Base-by-base conservation (phyloP, 2,329 filamentous ascomycete species). In the Ceratocystis harringtonii region DNA sequence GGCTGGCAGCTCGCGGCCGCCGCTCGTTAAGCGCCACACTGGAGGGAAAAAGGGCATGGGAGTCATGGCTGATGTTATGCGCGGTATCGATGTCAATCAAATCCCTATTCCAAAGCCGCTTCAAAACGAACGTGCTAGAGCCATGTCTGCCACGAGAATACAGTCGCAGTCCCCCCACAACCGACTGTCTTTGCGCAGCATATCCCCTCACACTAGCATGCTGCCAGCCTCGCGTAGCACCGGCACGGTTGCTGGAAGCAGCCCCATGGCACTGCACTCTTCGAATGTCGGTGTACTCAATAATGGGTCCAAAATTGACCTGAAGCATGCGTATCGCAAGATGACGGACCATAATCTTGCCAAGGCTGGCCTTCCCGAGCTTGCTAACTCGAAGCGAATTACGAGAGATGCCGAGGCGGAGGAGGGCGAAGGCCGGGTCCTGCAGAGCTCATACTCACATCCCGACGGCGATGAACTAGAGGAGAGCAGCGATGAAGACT, bases 401-500 rank as follows among this genome's bases (percentile, higher is more conserved):
- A 48, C 41, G 3, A 62, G 43, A 32, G 78, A 75, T 45, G 66
- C 64, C n/a, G 70, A 72, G 5, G 76, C 77, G 17, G 75, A 78
- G 60, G 72, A 72, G 10, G 75, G 76, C 6, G 74, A 75, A 1
- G 81, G 80, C 61, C 82, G 88, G 62, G 74, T 92, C 68, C 79
- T 84, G 61, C 60, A n/a, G 15, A 90, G 90, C 72, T 85, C 88
- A 70, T 84, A 87, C 69, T 74, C 83, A 44, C 79, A 79, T 55
- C 84, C 84, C 25, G 85, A 87, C 69, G 86, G 85, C 55, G 84
- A 87, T 45, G 84, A 86, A 69, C 43, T 62, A 12, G 28, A 52
- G 12, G 86, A 81, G 64, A 90, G 85, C 70, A 87, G 90, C 12
- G 88, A 90, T 17, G 87, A 90, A 3, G 87, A 89, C 12, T 77